A percentile compares a stretch with the other conserved stretches of the same genome.
Evolutionary conservation across 2,329 filamentous ascomycete genomes (phyloP).

Genomic region (Aulographum hederae): DNA sequence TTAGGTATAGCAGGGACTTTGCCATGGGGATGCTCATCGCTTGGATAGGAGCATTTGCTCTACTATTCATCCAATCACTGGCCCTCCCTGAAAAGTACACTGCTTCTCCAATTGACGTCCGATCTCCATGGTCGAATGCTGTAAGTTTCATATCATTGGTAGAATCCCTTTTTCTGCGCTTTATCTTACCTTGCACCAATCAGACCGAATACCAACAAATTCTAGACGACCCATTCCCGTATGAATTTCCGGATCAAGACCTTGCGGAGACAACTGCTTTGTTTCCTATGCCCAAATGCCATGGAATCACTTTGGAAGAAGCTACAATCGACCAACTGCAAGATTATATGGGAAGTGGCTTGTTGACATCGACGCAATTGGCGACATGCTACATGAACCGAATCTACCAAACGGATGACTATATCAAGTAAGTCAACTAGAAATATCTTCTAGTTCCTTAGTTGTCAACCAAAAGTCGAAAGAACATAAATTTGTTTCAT

Average conservation of each 20-base stretch:
- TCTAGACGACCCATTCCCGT: conserved; percentile 13
- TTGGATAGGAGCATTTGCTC: too few relatives aligned
- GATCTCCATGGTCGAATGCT: too few relatives aligned
- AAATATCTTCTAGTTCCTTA: neutral
- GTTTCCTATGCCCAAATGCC: conserved; percentile 47
- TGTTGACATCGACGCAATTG: conserved; percentile 34
- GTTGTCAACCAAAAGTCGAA: neutral
- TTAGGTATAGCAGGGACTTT: too few relatives aligned
- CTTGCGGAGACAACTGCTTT: conserved; percentile 13
- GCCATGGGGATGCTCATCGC: too few relatives aligned
- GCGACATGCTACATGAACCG: conserved; percentile 3
- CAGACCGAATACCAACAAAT: too few relatives aligned
- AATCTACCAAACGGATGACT: conserved; percentile 3
- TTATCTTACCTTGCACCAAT: too few relatives aligned
- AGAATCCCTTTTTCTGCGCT: too few relatives aligned
- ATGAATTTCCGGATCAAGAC: conserved; percentile 16
- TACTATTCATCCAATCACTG: too few relatives aligned
- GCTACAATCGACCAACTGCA: conserved; percentile 53
- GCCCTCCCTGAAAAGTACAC: too few relatives aligned
- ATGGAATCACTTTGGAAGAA: conserved; percentile 44
- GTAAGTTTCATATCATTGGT: too few relatives aligned
- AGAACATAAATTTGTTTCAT: neutral
- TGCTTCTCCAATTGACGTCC: too few relatives aligned
- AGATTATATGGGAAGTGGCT: conserved; percentile 32
- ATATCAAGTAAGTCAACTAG: conserved; percentile 4